Evolutionary conservation across 176 grass and related monocot species (phyloP), one percentile per base, ranked within the genome.

Genomic region (Raddia distichophylla): DNA sequence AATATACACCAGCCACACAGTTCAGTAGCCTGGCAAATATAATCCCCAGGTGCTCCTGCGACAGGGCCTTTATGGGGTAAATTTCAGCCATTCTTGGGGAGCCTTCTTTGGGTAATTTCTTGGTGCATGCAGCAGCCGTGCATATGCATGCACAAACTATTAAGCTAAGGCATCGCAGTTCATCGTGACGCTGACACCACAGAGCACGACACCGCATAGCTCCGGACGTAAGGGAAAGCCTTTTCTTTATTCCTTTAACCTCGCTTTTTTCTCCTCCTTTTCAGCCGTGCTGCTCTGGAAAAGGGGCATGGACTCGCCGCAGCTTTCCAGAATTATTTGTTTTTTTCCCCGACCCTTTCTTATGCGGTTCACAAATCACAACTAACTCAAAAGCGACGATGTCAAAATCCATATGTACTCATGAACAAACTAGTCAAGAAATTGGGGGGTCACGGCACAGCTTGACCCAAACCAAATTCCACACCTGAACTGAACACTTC

Each of bases 111-210:
- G 72, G 71, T 70, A 87, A 60, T 81, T 68, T 66, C 70, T 61
- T 57, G 78, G 67, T 74, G 84, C 84, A 56, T 27, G 62, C 79
- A 74, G 22, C 43, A 78, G 22, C 43, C 62, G 81, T 80, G 69
- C 84, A 80, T 27, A 27, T 27, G 27, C 27, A 27, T 27, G 27
- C 51, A 76, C 82, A 89, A 81, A 71, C 74, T 83, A 74, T 82
- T 72, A 44, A 57, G 49, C 50, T 64, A 66, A 66, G 82, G 82
- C 34, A 22, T 61, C 68, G 74, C 75, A 75, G 79, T 79, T 72
- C 83, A 73, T 15, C 68, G 45, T 59, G 79, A 90, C 83, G 6
- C 69, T 84, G 82, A 81, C 77, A 86, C 74, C 83, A 83, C 74
- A 74, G 73, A 86, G 79, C 42, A 82, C 66, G 88, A 82, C 83